Percentiles rank a stretch among this genome's conserved stretches.
These are phyloP conservation scores for Yamadazyma akitaensis DNA, from an alignment of 805 yeast species.

Conservation along the genomic window DNA sequence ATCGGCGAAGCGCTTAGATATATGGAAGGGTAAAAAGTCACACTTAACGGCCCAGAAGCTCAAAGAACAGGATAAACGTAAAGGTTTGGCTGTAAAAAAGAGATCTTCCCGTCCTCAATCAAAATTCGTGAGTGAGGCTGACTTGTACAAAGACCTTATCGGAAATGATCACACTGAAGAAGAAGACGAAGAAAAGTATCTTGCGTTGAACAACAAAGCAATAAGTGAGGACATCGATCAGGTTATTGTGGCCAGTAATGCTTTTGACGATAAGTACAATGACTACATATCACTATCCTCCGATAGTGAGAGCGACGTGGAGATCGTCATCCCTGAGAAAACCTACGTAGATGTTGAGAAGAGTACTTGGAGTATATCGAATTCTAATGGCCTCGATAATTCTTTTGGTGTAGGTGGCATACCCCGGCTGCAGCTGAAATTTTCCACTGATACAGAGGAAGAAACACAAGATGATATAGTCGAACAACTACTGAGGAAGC, in stretches of 20 bases:
- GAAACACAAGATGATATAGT: background rate
- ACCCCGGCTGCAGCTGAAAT: background rate
- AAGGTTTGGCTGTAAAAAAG: conserved; percentile 37
- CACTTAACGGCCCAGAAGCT: conserved; percentile 9
- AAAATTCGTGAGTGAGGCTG: conserved; percentile 8
- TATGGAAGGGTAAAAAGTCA: conserved; percentile 18
- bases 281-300: conserved; percentile 8
- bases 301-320: conserved; percentile 3
- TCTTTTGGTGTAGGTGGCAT: background rate
- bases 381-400: background rate
- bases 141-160: conserved; percentile 10
- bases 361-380: background rate
- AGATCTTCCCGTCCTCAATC: background rate
- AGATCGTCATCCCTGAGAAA: background rate
- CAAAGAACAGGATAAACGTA: conserved; percentile 20
- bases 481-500: background rate
- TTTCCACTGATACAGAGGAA: background rate
- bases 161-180: conserved; percentile 2
- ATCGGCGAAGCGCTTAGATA: conserved; percentile 32
- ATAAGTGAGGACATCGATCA: background rate
- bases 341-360: background rate
- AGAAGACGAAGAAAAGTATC: conserved; percentile 4
- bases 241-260: conserved; percentile 5
- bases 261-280: conserved; percentile 10
- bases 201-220: background rate